Evolutionary conservation across 108 stramenopile genomes (phyloP), one percentile per base, ranked within the genome.

Genomic region (Aureococcus anophagefferens): DNA sequence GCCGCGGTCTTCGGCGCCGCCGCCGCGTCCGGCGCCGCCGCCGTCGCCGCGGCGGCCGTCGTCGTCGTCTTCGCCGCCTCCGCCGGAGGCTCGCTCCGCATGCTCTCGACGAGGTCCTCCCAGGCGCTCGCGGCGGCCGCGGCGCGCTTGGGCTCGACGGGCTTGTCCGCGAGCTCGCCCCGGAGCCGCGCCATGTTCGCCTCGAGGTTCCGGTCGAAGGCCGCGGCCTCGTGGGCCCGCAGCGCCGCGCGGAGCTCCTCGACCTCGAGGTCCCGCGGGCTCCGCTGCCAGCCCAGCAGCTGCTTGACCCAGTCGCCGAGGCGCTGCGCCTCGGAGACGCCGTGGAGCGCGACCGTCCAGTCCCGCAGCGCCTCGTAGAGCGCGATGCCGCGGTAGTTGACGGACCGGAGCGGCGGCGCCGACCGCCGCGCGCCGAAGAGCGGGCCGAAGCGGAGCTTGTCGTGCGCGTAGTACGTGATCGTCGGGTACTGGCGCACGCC

Each of bases 401-500:
- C 51, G 3, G 25, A 3, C 7, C 51, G 51, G 9, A 13, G 13
- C 40, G 40, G 40, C n/a, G n/a, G n/a, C n/a, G n/a, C n/a, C 5
- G 9, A 11, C 51, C 25, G 17, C 21, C 13, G 0, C 51, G 4
- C 13, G 7, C 21, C 17, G 51, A 59, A 59, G 21, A 4, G 1
- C 9, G 9, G 9, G 40, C 40, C 40, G 40, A 44, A 44, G 5
- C 13, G 5, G 7, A 59, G 14, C 21, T 1, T 1, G 21, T 28
- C 51, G 25, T 59, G 25, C 7, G 21, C 51, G 25, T 9, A 25
- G 25, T 9, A 59, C 1, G 51, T 25, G 17, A 59, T 59, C 21
- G 51, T 59, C 21, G 51, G 51, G 51, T 25, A 59, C 51, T 59
- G 51, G 51, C 51, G 51, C 51, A 59, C 51, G 51, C 51, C 51